Conservation (phyloP, 345 rosid species). For the Lepidium didymum region DNA sequence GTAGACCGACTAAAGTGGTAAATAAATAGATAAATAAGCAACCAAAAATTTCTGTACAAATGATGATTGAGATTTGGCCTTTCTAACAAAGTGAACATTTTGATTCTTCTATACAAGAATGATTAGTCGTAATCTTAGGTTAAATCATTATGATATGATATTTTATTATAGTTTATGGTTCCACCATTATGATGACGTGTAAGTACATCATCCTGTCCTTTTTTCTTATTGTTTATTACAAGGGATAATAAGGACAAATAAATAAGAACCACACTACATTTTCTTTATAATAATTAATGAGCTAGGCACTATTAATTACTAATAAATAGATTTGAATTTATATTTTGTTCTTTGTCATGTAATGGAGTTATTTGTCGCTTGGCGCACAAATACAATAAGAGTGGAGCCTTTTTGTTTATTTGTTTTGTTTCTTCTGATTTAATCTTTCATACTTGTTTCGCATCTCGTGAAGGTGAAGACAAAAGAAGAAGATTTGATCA, state of each 20-base stretch:
- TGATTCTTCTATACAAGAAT: slow-evolving; percentile 21
- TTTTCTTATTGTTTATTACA: background rate
- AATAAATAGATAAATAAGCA: background rate
- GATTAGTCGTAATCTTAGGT: slow-evolving; percentile 24
- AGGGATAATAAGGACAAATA: slow-evolving; percentile 6
- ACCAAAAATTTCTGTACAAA: background rate
- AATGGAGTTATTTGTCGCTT: slow-evolving; percentile 19
- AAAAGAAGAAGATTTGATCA: background rate
- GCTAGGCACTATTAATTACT: background rate
- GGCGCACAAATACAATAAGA: slow-evolving; percentile 6
- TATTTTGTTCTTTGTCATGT: background rate
- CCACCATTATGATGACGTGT: slow-evolving; percentile 22
- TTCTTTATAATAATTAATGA: slow-evolving; percentile 3
- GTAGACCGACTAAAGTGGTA: background rate
- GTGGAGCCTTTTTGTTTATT: background rate
- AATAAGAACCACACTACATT: slow-evolving; percentile 12
- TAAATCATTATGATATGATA: slow-evolving; percentile 23
- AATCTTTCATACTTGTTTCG: slow-evolving; percentile 2
- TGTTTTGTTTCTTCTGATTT: slow-evolving; percentile 9
- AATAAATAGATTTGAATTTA: background rate
- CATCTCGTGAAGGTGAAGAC: slow-evolving; percentile 10
- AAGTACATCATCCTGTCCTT: slow-evolving; percentile 12
- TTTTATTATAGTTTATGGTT: background rate
- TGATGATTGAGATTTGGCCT: slow-evolving; percentile 11
- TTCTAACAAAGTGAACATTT: slow-evolving; percentile 3